Evolutionary conservation across 2,329 filamentous ascomycete genomes (phyloP).

Genomic region (Tolypocladium ovalisporum): DNA sequence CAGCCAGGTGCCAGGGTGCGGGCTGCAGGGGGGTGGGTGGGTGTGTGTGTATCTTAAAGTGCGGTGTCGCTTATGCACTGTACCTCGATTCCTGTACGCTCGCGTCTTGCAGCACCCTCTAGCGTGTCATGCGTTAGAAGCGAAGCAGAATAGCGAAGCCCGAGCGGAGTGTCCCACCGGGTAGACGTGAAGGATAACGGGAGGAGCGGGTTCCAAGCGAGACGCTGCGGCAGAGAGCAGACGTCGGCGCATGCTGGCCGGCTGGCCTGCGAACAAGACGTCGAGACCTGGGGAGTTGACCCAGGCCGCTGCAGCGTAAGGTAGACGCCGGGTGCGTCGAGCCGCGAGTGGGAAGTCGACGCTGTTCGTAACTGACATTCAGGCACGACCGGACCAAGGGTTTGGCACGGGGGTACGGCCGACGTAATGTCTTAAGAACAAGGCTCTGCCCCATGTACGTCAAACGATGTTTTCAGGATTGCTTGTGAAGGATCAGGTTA

Average conservation of each 20-base stretch:
- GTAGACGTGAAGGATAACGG: neutral
- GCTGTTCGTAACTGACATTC: neutral
- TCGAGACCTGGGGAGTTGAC: neutral
- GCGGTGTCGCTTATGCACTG: neutral
- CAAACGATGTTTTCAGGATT: neutral
- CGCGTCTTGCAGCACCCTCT: neutral
- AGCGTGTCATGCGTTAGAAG: neutral
- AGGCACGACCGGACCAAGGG: too few relatives aligned
- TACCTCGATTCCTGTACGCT: neutral
- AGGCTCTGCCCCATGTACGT: too few relatives aligned
- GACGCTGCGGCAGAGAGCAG: neutral
- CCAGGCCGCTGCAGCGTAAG: neutral
- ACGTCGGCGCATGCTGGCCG: neutral
- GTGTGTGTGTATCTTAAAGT: neutral
- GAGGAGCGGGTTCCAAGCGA: neutral
- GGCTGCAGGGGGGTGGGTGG: neutral
- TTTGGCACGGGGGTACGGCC: too few relatives aligned
- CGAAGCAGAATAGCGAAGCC: neutral
- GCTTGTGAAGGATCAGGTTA: too few relatives aligned
- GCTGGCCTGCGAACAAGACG: neutral
- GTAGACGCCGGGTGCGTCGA: neutral
- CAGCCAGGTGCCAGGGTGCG: too few relatives aligned
- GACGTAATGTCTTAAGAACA: too few relatives aligned
- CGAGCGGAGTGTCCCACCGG: neutral
- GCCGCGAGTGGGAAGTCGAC: neutral